A percentile compares a stretch with the other conserved stretches of the same genome.
These are phyloP conservation scores for Claviceps sp. DNA, from an alignment of 2,329 filamentous ascomycete species.

Conservation along the genomic window DNA sequence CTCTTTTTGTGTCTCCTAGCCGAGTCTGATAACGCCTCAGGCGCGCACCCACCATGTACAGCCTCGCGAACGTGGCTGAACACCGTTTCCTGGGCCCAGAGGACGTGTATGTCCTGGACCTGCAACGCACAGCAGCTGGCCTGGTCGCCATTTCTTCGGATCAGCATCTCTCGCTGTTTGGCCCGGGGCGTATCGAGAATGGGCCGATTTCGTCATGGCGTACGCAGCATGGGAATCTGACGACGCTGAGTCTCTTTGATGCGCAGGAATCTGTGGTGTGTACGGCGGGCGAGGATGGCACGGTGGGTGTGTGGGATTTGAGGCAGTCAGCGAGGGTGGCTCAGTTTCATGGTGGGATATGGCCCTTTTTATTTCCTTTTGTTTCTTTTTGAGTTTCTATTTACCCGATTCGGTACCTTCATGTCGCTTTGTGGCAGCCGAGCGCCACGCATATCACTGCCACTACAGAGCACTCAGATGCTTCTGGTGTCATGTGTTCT, in stretches of 20 bases:
- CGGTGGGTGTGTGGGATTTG: slow-evolving; percentile 53
- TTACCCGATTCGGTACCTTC: neutral
- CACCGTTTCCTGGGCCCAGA: slow-evolving; percentile 14
- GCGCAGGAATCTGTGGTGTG: slow-evolving; percentile 40
- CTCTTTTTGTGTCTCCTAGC: neutral
- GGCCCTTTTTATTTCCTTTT: slow-evolving; percentile 13
- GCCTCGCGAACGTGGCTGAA: slow-evolving; percentile 18
- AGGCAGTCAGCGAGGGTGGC: slow-evolving; percentile 31
- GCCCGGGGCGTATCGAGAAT: slow-evolving; percentile 40
- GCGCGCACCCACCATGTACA: slow-evolving; percentile 16
- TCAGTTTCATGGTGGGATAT: slow-evolving; percentile 28
- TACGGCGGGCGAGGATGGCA: slow-evolving; percentile 61
- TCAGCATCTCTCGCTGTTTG: slow-evolving; percentile 53
- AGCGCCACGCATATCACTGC: too few relatives aligned
- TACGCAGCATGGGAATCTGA: slow-evolving; percentile 48
- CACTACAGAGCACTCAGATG: too few relatives aligned
- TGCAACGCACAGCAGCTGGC: slow-evolving; percentile 35
- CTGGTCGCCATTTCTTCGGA: slow-evolving; percentile 57
- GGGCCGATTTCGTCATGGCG: slow-evolving; percentile 35
- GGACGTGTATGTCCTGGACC: slow-evolving; percentile 44
- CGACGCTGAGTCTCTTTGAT: slow-evolving; percentile 45
- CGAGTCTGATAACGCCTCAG: too few relatives aligned
- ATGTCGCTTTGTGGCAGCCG: neutral
- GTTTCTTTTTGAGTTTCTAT: neutral
- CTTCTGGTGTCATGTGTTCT: neutral